Base-by-base conservation (phyloP, 352 stramenopile genomes). In the Peronospora belbahrii region DNA sequence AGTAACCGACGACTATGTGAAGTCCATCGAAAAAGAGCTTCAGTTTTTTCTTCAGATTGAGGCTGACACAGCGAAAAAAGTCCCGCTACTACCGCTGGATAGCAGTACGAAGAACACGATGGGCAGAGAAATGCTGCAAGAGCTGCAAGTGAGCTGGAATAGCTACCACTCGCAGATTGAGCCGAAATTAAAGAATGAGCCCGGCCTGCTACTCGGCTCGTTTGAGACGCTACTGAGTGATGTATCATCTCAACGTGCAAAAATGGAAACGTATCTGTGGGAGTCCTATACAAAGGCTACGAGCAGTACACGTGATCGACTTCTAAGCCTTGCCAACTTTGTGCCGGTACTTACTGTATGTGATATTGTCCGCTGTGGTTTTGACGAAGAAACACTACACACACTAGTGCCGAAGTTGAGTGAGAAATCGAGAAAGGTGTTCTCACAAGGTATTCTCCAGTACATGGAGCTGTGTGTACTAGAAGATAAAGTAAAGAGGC, bases 391-490 rank as follows among this genome's bases (percentile, higher is more conserved):
- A 13, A 48, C 53, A 0, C 20, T 83, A 17, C 33, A 53, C 4
- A 55, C 57, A 7, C 7, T 83, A 3, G 41, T 30, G 2, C 69
- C 71, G 4, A 60, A 48, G 6, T 37, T 82, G 3, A 67, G 45
- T 28, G 10, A 32, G 13, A 17, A 43, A 0, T 37, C 40, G 1
- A 48, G 58, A 28, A 33, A 66, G 62, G 13, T 24, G 41, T 5
- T 40, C 20, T 0, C 15, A 6, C 22, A 19, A 39, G n/a, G 6
- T 3, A 27, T 46, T 10, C 23, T 79, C 1, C 40, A 31, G 18
- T 70, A 67, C 1, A 71, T 91, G 60, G 67, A 81, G 37, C 38
- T 89, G 0, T 92, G 78, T 34, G 80, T 92, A 0, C 45, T 86
- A 3, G 77, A 92, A 68, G 74, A 92, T 45, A 88, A 83, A 34